Base-by-base conservation (phyloP, 2,329 filamentous ascomycete genomes). In the Rutstroemia sp. region DNA sequence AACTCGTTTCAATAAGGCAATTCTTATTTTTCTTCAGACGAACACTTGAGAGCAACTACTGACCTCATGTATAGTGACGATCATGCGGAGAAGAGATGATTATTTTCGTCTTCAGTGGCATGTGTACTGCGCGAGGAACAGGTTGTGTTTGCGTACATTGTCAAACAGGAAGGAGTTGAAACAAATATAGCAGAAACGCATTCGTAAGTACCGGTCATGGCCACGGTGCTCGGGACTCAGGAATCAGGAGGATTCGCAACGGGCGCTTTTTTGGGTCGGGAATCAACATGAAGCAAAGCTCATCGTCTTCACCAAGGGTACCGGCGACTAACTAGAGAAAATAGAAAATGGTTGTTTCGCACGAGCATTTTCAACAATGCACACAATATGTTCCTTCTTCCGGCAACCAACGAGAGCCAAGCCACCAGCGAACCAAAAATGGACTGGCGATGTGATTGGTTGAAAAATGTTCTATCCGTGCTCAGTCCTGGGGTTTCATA, bases 1-100 rank as follows among this genome's bases (percentile, higher is more conserved):
- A 54, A 49, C 45, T 38, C 25, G 23, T 49, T 27, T 54, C n/a
- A 19, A 49, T 30, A 54, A 54, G 52, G 44, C 21, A 34, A 47
- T 25, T 53, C 51, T 53, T 47, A 27, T 46, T 53, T 53, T 53
- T 23, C 12, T 21, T 30, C 46, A 47, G 34, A 54, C 27, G 49
- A 23, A 46, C 30, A 37, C 52, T 23, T 8, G 30, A 14, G 49
- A 21, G 7, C 19, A 21, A 16, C 37, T n/a, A 34, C 18, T 50
- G 52, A 54, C 45, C 52, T 54, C 45, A 54, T 54, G 38, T 42
- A 54, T 42, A 49, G 44, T 54, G 52, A 34, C 25, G 52, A 54
- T 54, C 52, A 34, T 49, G 45, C 34, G 30, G 44, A 34, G 37
- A 49, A 54, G 42, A 54, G 46, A 48, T 46, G 50, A 53, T 25